phyloP scores from a whole-genome alignment of 768 basidiomycete genomes.

The Xerocomus brunneocitrinus region DNA sequence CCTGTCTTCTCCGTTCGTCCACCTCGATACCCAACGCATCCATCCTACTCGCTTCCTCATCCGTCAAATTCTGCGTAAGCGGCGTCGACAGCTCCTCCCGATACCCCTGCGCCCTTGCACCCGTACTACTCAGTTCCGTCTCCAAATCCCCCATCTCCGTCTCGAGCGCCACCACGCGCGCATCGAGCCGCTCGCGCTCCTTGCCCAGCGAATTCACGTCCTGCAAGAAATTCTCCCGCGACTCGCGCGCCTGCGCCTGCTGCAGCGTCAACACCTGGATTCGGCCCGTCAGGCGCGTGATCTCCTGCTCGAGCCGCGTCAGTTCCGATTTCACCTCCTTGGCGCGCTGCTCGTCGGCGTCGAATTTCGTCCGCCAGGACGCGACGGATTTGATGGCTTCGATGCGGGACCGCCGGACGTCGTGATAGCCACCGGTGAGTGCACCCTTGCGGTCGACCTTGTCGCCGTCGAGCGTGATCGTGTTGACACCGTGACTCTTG shows the following conservation, averaged over 20 bases:
- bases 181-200: conserved; percentile 68
- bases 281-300: conserved; percentile 68
- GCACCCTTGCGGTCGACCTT: conserved; percentile 96
- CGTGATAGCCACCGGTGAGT: conserved; percentile 94
- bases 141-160: conserved; percentile 65
- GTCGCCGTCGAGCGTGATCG: conserved; percentile 96
- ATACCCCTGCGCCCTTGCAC: conserved; percentile 60
- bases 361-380: conserved; percentile 69
- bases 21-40: conserved; percentile 68
- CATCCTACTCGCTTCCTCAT: conserved; percentile 65
- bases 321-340: conserved; percentile 74
- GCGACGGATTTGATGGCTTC: conserved; percentile 79
- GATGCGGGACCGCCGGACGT: conserved; percentile 83
- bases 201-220: conserved; percentile 55
- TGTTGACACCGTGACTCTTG: conserved; percentile 90
- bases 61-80: conserved; percentile 68
- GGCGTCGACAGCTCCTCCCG: conserved; percentile 67
- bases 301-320: conserved; percentile 74
- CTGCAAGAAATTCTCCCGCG: conserved; percentile 60
- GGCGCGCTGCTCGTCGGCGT: conserved; percentile 57
- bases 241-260: conserved; percentile 64
- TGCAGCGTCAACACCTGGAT: conserved; percentile 68
- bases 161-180: conserved; percentile 61
- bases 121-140: conserved; percentile 60
- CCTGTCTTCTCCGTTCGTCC: conserved; percentile 65